phyloP scores from a whole-genome alignment of 495 filamentous ascomycete genomes.

The Neohortaea acidophila region DNA sequence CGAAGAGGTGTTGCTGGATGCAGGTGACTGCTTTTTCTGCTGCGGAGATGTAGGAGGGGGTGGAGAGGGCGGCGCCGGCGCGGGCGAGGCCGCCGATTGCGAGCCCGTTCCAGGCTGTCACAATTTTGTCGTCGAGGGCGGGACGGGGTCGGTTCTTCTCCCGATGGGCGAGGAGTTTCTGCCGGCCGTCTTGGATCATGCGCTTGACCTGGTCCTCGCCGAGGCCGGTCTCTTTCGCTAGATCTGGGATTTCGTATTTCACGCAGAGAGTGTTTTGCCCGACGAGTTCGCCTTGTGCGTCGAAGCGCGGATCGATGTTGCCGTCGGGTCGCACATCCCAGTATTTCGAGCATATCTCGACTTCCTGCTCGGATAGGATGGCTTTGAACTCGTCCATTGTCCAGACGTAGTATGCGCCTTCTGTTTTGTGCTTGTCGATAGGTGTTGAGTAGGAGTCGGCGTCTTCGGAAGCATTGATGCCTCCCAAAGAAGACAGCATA shows the following conservation, averaged over 20 bases:
- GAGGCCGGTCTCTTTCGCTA: conserved; percentile 68
- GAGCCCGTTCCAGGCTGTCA: conserved; percentile 77
- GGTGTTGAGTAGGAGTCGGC: conserved; percentile 69
- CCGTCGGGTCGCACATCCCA: conserved; percentile 79
- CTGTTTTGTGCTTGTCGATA: conserved; percentile 69
- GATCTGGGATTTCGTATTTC: conserved; percentile 41
- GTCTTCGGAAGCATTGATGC: conserved; percentile 80
- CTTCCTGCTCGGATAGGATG: conserved; percentile 55
- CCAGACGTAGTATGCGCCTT: conserved; percentile 95
- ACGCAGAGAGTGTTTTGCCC: conserved; percentile 59
- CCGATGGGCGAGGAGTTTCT: conserved; percentile 57
- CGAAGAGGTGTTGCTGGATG: conserved; percentile 64
- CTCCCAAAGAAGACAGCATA: conserved; percentile 51
- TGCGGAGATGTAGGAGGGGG: conserved; percentile 45
- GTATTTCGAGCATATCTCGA: conserved; percentile 62
- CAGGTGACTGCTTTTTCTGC: conserved; percentile 60
- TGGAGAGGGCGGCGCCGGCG: conserved; percentile 48
- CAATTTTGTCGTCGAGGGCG: conserved; percentile 81
- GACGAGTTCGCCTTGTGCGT: conserved; percentile 86
- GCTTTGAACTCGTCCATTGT: conserved; percentile 73
- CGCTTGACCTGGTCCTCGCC: conserved; percentile 53
- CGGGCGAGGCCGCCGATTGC: conserved; percentile 72
- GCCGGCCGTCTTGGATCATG: conserved; percentile 52
- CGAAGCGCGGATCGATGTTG: conserved; percentile 70
- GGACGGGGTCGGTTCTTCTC: conserved; percentile 64